phyloP scores from a whole-genome alignment of 768 basidiomycete species.

The Tephrocybe rancida region DNA sequence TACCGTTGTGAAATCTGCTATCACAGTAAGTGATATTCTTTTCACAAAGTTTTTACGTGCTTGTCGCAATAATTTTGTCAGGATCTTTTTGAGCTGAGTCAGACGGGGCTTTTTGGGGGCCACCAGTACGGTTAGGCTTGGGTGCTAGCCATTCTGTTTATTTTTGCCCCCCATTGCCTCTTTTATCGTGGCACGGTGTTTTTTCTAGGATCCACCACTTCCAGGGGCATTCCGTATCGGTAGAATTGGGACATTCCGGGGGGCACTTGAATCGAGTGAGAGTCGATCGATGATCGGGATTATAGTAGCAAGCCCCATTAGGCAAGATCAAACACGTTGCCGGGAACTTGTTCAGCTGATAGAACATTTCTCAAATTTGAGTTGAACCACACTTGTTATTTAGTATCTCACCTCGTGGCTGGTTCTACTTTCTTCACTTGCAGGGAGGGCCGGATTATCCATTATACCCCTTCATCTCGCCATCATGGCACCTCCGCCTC shows the following conservation, averaged over 20 bases:
- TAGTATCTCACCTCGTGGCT: constrained; percentile 18
- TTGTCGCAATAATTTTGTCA: too few species aligned
- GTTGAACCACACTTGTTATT: constrained; percentile 3
- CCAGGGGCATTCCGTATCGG: neutral
- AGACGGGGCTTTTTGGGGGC: too few species aligned
- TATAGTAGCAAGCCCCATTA: constrained; percentile 9
- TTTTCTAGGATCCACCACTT: neutral
- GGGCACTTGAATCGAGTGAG: neutral
- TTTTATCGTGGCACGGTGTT: neutral
- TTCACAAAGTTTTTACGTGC: too few species aligned
- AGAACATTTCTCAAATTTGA: constrained; percentile 11
- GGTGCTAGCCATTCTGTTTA: too few species aligned
- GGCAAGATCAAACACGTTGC: constrained; percentile 17
- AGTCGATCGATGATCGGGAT: constrained; percentile 12
- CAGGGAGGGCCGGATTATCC: neutral
- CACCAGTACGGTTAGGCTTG: too few species aligned
- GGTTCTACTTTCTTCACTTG: neutral
- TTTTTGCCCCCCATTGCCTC: too few species aligned
- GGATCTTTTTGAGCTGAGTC: too few species aligned
- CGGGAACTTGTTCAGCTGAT: constrained; percentile 14
- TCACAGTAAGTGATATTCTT: too few species aligned
- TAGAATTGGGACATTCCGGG: neutral
- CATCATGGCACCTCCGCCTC: constrained; percentile 56
- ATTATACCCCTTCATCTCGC: constrained; percentile 23
- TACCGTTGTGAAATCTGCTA: too few species aligned